phyloP scores from a whole-genome alignment of 2,329 filamentous ascomycete genomes.

The Diaporthe aspalathi region DNA sequence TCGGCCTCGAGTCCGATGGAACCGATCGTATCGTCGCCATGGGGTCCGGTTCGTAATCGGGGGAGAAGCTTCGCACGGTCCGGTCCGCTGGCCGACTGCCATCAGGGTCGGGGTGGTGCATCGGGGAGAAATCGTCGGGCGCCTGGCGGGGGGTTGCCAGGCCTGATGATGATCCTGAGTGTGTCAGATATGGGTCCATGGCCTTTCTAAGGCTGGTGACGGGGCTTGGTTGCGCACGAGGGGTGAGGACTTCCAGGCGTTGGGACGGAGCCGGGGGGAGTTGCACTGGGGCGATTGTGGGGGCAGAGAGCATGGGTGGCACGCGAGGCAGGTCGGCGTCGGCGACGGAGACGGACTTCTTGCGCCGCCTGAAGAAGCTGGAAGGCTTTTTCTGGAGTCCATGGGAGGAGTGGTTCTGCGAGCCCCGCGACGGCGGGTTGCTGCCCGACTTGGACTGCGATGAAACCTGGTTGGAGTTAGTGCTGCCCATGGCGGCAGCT shows the following conservation, averaged over 20 bases:
- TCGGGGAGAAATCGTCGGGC: constrained; percentile 40
- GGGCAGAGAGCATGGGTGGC: constrained; percentile 68
- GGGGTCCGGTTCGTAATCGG: constrained; percentile 78
- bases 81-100: constrained; percentile 44
- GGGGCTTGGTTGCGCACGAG: constrained; percentile 65
- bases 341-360: constrained; percentile 83
- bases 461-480: constrained; percentile 41
- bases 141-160: constrained; percentile 23
- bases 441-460: constrained; percentile 51
- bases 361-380: constrained; percentile 92
- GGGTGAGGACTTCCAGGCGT: constrained; percentile 43
- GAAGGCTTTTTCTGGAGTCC: constrained; percentile 89
- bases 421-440: constrained; percentile 64
- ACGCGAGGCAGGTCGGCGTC: constrained; percentile 49
- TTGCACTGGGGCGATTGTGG: constrained; percentile 50
- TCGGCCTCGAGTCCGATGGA: constrained; percentile 55
- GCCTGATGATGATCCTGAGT: constrained; percentile 31
- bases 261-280: constrained; percentile 48
- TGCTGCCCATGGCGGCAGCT: constrained; percentile 25
- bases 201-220: constrained; percentile 85
- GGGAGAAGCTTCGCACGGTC: constrained; percentile 73
- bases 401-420: constrained; percentile 57
- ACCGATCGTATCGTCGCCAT: constrained; percentile 79
- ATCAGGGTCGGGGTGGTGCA: constrained; percentile 27
- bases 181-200: constrained; percentile 83